phyloP scores from a whole-genome alignment of 2,329 filamentous ascomycete species.

The Pestalotiopsis sp. region DNA sequence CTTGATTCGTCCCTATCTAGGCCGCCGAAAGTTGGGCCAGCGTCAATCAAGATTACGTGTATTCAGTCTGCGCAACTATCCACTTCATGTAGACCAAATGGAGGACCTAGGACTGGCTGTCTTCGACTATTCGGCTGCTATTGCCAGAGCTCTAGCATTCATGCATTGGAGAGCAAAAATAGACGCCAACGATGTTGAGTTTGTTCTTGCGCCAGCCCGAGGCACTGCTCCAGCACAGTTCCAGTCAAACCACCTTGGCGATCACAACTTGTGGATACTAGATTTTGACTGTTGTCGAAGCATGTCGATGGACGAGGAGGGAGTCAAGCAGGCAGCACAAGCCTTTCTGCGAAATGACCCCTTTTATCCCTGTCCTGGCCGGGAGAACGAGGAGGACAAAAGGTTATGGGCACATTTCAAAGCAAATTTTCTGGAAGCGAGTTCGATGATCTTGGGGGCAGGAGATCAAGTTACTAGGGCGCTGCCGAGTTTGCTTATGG shows the following conservation, averaged over 20 bases:
- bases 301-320: constrained; percentile 38
- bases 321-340: constrained; percentile 42
- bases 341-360: constrained; percentile 55
- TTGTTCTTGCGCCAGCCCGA: constrained; percentile 46
- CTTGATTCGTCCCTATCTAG: constrained; percentile 52
- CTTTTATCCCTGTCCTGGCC: constrained; percentile 47
- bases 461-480: background rate
- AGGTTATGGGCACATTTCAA: constrained; percentile 28
- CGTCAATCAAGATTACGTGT: constrained; percentile 8
- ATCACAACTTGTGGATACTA: constrained; percentile 42
- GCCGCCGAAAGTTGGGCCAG: constrained; percentile 30
- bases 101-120: constrained; percentile 40
- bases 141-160: constrained; percentile 53
- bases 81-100: constrained; percentile 53
- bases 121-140: constrained; percentile 40
- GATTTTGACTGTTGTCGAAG: constrained; percentile 47
- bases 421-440: constrained; percentile 17
- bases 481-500: background rate
- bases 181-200: constrained; percentile 59
- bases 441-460: background rate
- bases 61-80: constrained; percentile 51
- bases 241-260: background rate
- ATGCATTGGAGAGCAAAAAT: constrained; percentile 51
- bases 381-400: constrained; percentile 12
- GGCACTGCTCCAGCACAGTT: constrained; percentile 15